A percentile compares a stretch with the other conserved stretches of the same genome.
These are phyloP conservation scores for Aspergillus flavus DNA, from an alignment of 2,329 filamentous ascomycete species.

Conservation along the genomic window DNA sequence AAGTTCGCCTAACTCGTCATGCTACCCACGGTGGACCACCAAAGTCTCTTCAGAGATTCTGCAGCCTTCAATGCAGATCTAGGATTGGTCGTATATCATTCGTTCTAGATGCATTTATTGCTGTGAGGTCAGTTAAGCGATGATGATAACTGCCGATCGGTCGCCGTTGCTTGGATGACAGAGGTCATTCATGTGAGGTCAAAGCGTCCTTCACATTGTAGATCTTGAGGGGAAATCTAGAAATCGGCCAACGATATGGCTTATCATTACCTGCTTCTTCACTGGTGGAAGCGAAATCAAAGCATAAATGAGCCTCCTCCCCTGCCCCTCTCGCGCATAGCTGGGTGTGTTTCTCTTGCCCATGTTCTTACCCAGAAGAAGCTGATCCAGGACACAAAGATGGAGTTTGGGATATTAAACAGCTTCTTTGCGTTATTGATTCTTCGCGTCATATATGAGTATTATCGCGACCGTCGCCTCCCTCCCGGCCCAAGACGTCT, in stretches of 20 bases:
- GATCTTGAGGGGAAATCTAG: not conserved
- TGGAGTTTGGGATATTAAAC: not conserved
- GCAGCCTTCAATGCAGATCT: not conserved
- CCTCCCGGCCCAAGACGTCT: slow-evolving; percentile 33
- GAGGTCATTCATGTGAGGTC: not conserved
- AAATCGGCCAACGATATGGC: not conserved
- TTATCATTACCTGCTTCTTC: not conserved
- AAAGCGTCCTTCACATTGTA: not conserved
- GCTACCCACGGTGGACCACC: not conserved
- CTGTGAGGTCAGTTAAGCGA: not conserved
- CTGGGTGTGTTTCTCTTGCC: no score
- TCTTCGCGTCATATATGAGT: slow-evolving; percentile 17
- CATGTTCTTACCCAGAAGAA: not conserved
- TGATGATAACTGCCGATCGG: not conserved
- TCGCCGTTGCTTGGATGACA: not conserved
- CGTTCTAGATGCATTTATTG: not conserved
- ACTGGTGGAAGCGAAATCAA: not conserved
- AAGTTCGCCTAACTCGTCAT: not conserved
- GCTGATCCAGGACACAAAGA: not conserved
- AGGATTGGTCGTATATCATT: not conserved
- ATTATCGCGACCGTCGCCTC: slow-evolving; percentile 16
- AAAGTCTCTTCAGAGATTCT: not conserved
- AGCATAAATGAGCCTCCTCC: not conserved
- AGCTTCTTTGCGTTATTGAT: not conserved
- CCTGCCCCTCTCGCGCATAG: not conserved